A percentile compares a stretch with the other conserved stretches of the same genome.
Conservation (phyloP, 2,329 filamentous ascomycete genomes). For the Verticillium alfalfae region DNA sequence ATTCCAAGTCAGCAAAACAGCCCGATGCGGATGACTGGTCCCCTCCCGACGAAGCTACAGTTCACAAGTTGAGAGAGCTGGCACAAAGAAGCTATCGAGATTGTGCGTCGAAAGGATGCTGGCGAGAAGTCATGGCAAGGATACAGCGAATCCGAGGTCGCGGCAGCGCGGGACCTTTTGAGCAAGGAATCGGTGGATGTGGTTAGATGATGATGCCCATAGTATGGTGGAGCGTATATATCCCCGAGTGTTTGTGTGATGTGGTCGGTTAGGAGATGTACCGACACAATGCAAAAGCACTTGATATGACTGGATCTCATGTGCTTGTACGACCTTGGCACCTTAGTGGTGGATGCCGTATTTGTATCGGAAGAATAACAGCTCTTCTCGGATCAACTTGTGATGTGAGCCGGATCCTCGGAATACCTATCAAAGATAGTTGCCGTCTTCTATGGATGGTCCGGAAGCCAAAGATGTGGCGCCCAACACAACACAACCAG, state of each 20-base stretch:
- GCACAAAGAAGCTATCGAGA: conserved; percentile 73
- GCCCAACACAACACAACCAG: neutral
- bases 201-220: conserved; percentile 28
- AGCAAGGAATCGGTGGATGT: conserved; percentile 41
- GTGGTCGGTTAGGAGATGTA: neutral
- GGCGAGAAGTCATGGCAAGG: conserved; percentile 65
- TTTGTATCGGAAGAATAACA: neutral
- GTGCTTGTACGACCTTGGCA: neutral
- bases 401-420: neutral
- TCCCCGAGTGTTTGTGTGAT: neutral
- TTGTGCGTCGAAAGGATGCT: conserved; percentile 58
- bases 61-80: conserved; percentile 64
- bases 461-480: neutral
- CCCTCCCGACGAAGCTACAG: conserved; percentile 50
- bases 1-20: conserved; percentile 36
- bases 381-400: neutral
- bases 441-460: neutral
- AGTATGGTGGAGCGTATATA: neutral
- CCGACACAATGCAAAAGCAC: neutral
- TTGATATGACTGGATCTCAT: neutral
- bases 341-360: neutral
- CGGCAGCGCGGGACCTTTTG: conserved; percentile 64
- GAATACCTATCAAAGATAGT: too few relatives aligned
- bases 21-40: conserved; percentile 43
- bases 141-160: conserved; percentile 66